phyloP scores from a whole-genome alignment of 2,329 filamentous ascomycete species.

The Stemphylium lycopersici region DNA sequence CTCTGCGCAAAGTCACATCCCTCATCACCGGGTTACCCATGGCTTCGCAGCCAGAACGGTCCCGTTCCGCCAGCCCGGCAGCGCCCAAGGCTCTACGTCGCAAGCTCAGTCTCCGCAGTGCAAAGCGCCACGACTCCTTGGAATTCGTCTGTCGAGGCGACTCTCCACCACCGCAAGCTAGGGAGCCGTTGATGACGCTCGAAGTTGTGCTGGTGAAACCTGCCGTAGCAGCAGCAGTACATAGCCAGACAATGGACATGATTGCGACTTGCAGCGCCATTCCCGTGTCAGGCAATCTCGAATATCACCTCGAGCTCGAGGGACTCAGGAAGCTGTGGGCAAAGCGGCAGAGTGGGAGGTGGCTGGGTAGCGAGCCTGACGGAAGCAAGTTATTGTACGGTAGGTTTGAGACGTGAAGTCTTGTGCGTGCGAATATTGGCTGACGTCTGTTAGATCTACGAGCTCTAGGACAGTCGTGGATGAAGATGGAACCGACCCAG shows the following conservation, averaged over 20 bases:
- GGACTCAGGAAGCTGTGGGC: conserved; percentile 30
- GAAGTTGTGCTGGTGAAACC: conserved; percentile 35
- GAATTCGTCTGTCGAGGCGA: conserved; percentile 17
- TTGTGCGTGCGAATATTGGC: neutral
- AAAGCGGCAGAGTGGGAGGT: conserved; percentile 26
- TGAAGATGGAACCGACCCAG: neutral
- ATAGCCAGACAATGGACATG: conserved; percentile 25
- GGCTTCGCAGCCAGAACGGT: neutral
- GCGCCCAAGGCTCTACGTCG: conserved; percentile 6
- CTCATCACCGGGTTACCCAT: conserved; percentile 11
- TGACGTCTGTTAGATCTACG: conserved; percentile 26
- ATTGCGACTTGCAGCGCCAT: conserved; percentile 25
- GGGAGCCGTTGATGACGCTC: conserved; percentile 25
- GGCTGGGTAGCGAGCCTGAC: conserved; percentile 34
- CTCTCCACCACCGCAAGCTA: neutral
- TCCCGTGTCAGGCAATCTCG: conserved; percentile 28
- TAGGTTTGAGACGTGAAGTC: conserved; percentile 5
- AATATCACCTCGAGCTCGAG: conserved; percentile 33
- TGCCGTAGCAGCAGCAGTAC: conserved; percentile 18
- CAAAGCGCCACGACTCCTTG: conserved; percentile 8
- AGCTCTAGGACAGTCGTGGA: neutral
- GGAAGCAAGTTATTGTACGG: conserved; percentile 27
- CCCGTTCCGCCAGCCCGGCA: conserved; percentile 7
- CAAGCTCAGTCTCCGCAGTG: conserved; percentile 12
- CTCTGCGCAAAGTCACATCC: conserved; percentile 21